These are phyloP conservation scores for Fusarium zealandicum DNA, from an alignment of 2,329 filamentous ascomycete species.

Conservation along the genomic window DNA sequence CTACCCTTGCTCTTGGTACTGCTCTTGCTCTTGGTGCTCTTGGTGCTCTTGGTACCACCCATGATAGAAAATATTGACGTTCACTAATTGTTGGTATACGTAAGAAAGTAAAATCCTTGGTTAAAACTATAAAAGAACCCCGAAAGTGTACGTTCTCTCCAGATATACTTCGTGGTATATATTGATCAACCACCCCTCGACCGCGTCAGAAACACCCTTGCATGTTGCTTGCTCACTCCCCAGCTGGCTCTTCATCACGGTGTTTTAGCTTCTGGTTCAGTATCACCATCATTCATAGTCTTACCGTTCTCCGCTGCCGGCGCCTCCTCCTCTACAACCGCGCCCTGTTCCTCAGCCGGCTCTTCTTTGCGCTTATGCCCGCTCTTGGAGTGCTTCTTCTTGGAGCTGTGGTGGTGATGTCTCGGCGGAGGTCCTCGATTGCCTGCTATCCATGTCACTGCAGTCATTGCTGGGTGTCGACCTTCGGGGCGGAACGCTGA, in stretches of 20 bases:
- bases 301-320: neutral
- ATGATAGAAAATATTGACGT: neutral
- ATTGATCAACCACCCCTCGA: no score
- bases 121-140: no score
- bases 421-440: neutral
- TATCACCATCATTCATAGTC: neutral
- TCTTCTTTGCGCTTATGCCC: neutral
- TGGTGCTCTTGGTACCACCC: neutral
- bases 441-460: neutral
- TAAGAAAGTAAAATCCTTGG: no score
- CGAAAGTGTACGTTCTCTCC: neutral
- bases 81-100: no score
- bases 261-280: neutral
- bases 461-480: neutral
- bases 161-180: no score
- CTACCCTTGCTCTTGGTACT: neutral
- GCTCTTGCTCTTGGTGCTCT: no score
- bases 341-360: neutral
- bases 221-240: neutral
- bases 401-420: neutral
- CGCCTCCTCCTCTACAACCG: neutral
- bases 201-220: no score
- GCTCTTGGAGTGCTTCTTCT: slow-evolving; percentile 5
- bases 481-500: neutral
- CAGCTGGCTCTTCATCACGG: neutral